A percentile compares a stretch with the other conserved stretches of the same genome.
phyloP scores from a whole-genome alignment of 768 basidiomycete genomes.

The Suillus weaverae region DNA sequence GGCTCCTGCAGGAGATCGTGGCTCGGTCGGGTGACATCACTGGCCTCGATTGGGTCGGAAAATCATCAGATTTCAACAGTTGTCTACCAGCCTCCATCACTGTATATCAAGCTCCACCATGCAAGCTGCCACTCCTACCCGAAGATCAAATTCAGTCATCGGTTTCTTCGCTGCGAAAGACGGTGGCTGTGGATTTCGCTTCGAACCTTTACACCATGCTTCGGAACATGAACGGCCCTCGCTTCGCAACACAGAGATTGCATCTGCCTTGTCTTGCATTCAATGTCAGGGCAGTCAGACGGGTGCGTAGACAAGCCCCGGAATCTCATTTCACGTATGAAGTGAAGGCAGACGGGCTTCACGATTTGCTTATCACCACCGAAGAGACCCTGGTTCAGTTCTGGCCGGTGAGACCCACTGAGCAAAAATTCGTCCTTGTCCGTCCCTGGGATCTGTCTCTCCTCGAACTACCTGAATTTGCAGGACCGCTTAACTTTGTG shows the following conservation, averaged over 20 bases:
- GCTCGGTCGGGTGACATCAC: background rate
- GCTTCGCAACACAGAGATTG: background rate
- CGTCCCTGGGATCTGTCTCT: background rate
- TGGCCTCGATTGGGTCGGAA: background rate
- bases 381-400: background rate
- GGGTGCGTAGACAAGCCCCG: no score
- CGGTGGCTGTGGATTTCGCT: background rate
- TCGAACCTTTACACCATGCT: background rate
- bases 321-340: background rate
- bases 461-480: background rate
- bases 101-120: background rate
- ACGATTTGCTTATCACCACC: background rate
- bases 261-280: background rate
- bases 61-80: background rate
- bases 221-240: background rate
- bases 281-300: no score
- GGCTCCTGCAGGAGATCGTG: background rate
- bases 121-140: background rate
- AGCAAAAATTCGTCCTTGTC: background rate
- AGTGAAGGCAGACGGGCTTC: background rate
- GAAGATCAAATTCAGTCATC: background rate
- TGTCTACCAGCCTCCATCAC: background rate
- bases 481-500: no score
- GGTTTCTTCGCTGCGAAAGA: background rate
- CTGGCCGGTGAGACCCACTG: background rate